Percentiles rank a stretch among this genome's conserved stretches.
phyloP scores from a whole-genome alignment of 2,329 filamentous ascomycete genomes.

The Hypomyces perniciosus region DNA sequence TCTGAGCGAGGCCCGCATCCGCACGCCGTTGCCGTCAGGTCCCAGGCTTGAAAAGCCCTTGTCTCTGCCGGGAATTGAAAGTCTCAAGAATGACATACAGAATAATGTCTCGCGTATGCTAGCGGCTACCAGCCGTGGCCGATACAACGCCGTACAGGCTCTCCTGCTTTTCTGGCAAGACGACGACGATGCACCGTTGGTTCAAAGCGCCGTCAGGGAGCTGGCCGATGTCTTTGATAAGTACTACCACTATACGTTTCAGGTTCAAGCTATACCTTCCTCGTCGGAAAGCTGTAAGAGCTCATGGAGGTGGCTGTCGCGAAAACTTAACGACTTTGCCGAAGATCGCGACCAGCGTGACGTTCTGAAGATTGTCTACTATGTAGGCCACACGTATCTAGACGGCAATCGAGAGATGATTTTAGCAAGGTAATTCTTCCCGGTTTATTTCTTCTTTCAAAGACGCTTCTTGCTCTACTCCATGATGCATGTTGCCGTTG shows the following conservation, averaged over 20 bases:
- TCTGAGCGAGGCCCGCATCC: conserved; percentile 43
- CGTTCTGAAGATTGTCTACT: conserved; percentile 54
- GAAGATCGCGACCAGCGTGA: conserved; percentile 49
- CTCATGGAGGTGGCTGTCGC: conserved; percentile 49
- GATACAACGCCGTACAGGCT: conserved; percentile 47
- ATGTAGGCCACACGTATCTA: conserved; percentile 49
- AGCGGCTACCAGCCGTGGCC: conserved; percentile 43
- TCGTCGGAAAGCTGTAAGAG: conserved; percentile 41
- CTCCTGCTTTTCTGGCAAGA: conserved; percentile 54
- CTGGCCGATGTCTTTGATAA: conserved; percentile 46
- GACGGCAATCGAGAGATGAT: conserved; percentile 53
- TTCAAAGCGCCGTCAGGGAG: conserved; percentile 39
- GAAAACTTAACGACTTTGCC: conserved; percentile 46
- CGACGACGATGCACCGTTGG: conserved; percentile 39
- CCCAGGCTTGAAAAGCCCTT: conserved; percentile 48
- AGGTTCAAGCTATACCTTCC: conserved; percentile 45
- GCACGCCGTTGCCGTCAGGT: conserved; percentile 51
- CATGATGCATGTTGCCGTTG: neutral
- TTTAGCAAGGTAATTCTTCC: conserved; percentile 42
- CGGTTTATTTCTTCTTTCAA: neutral
- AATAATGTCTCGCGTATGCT: conserved; percentile 43
- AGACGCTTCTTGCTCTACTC: neutral
- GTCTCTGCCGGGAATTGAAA: conserved; percentile 45
- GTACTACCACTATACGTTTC: conserved; percentile 46
- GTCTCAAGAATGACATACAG: conserved; percentile 48